Percentiles rank a stretch among this genome's conserved stretches.
These are phyloP conservation scores for Solanum etuberosum DNA, from an alignment of 257 asterid species.

Conservation along the genomic window DNA sequence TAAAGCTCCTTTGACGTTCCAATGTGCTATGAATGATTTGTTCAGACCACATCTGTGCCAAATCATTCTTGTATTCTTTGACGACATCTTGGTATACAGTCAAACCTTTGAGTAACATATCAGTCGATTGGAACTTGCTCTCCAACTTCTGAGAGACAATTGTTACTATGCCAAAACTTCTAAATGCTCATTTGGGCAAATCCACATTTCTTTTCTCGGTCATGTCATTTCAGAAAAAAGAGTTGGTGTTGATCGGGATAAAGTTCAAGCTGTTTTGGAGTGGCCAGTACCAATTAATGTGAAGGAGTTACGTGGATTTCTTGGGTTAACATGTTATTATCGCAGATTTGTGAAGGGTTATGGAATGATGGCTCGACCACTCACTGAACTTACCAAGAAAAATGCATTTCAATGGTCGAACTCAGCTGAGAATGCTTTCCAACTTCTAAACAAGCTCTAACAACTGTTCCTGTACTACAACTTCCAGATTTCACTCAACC, in stretches of 20 bases:
- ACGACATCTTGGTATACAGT: not conserved
- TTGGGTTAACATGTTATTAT: not conserved
- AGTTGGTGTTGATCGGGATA: not conserved
- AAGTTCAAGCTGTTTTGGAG: not conserved
- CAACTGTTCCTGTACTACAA: not conserved
- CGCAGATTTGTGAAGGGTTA: not conserved
- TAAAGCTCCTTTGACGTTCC: not conserved
- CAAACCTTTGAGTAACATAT: not conserved
- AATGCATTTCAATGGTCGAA: not conserved
- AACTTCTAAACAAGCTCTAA: not conserved
- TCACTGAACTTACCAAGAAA: not conserved
- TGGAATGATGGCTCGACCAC: not conserved
- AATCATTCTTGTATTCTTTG: not conserved
- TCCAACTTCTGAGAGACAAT: not conserved
- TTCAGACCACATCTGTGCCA: not conserved
- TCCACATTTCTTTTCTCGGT: not conserved
- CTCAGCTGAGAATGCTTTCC: not conserved
- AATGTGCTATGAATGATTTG: not conserved
- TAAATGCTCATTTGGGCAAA: not conserved
- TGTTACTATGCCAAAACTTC: not conserved
- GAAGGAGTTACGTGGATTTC: not conserved
- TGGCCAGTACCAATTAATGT: not conserved
- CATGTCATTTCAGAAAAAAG: not conserved
- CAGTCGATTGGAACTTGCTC: not conserved
- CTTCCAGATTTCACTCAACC: not conserved